phyloP scores from a whole-genome alignment of 2,329 filamentous ascomycete genomes.

The Pseudogymnoascus verrucosus region DNA sequence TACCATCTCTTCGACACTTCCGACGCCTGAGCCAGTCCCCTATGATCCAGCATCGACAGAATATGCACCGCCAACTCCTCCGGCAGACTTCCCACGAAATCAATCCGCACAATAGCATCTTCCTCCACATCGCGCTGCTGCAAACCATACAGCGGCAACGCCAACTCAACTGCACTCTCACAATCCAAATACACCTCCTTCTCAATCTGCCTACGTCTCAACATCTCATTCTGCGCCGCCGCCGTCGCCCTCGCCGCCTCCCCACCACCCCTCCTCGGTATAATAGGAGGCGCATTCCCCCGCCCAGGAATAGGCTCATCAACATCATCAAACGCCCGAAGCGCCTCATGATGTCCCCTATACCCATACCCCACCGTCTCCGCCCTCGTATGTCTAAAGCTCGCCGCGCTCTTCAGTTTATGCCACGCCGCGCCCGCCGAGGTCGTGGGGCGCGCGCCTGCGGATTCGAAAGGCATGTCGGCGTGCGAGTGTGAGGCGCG shows the following conservation, averaged over 20 bases:
- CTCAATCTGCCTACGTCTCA: slow-evolving; percentile 25
- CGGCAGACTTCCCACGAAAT: slow-evolving; percentile 50
- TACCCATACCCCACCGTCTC: neutral
- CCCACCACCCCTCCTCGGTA: slow-evolving; percentile 51
- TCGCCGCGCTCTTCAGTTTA: slow-evolving; percentile 25
- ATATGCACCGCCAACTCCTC: slow-evolving; percentile 52
- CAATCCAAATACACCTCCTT: slow-evolving; percentile 46
- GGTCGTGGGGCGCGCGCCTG: slow-evolving; percentile 28
- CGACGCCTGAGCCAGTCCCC: slow-evolving; percentile 41
- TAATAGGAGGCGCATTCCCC: slow-evolving; percentile 49
- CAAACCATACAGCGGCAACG: neutral
- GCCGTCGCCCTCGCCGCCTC: slow-evolving; percentile 52
- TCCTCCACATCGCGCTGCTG: slow-evolving; percentile 33
- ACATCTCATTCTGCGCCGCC: slow-evolving; percentile 49
- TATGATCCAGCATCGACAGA: slow-evolving; percentile 47
- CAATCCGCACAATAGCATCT: slow-evolving; percentile 43
- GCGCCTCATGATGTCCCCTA: neutral
- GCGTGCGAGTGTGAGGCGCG: slow-evolving; percentile 33
- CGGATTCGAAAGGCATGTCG: slow-evolving; percentile 19
- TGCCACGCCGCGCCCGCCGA: slow-evolving; percentile 18
- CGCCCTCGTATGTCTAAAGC: slow-evolving; percentile 24
- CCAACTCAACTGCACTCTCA: slow-evolving; percentile 59
- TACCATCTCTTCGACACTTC: slow-evolving; percentile 46
- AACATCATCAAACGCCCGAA: neutral
- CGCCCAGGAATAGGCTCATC: slow-evolving; percentile 25